Percentiles rank a stretch among this genome's conserved stretches.
These are phyloP conservation scores for Pythium aphanidermatum DNA, from an alignment of 352 stramenopile species.

Conservation along the genomic window DNA sequence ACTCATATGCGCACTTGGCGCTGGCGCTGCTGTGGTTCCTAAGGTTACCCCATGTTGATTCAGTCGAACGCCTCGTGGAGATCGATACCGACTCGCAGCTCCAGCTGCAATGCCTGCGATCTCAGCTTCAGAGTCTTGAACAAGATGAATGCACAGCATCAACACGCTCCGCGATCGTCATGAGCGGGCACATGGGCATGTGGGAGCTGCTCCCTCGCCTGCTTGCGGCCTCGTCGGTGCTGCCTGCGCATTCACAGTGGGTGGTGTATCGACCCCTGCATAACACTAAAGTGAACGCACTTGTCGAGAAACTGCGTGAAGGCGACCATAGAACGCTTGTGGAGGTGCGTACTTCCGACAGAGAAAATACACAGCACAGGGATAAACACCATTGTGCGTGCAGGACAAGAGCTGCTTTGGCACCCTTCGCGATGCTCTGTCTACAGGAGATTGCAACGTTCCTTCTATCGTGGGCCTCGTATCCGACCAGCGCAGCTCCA, in stretches of 20 bases:
- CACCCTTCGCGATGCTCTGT: conserved; percentile 24
- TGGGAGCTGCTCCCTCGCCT: conserved; percentile 48
- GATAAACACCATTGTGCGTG: neutral
- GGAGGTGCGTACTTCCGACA: too few species aligned
- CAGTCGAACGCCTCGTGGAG: conserved; percentile 15
- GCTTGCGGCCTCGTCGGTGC: conserved; percentile 20
- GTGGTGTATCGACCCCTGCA: conserved; percentile 58
- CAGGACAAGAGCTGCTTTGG: conserved; percentile 56
- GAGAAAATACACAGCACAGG: too few species aligned
- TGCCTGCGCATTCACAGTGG: conserved; percentile 36
- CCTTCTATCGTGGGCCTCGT: conserved; percentile 41
- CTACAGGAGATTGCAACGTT: neutral
- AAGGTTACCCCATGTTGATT: conserved; percentile 20
- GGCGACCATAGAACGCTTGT: conserved; percentile 29
- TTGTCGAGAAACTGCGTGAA: conserved; percentile 30
- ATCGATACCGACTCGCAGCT: conserved; percentile 6
- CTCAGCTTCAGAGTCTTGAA: neutral
- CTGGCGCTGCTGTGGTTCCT: conserved; percentile 45
- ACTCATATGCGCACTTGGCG: conserved; percentile 26
- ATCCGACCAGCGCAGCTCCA: conserved; percentile 37
- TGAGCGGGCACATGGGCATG: conserved; percentile 39
- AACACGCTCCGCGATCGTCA: conserved; percentile 27
- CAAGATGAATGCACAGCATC: neutral
- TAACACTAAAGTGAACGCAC: conserved; percentile 26
- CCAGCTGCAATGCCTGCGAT: conserved; percentile 1